Evolutionary conservation across 139 green algal genomes (phyloP).

Genomic region (Pedinophyceae sp.): DNA sequence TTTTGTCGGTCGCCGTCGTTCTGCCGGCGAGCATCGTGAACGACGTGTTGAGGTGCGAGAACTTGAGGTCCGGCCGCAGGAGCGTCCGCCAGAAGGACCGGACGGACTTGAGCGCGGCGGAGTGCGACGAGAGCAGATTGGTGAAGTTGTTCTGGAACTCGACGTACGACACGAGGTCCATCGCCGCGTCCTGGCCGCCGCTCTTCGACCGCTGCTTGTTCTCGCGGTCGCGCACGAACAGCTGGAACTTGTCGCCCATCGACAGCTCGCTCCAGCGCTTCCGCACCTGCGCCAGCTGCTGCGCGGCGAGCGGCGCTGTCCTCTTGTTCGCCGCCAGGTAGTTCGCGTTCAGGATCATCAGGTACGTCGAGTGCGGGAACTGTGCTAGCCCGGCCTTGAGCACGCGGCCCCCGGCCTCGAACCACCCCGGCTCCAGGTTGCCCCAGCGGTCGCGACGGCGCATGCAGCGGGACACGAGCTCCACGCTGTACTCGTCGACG

Average conservation of each 20-base stretch:
- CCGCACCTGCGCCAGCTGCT: conserved; percentile 18
- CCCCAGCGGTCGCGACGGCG: neutral
- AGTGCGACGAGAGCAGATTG: neutral
- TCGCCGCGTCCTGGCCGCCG: conserved; percentile 12
- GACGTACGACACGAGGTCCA: conserved; percentile 33
- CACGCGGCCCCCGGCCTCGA: neutral
- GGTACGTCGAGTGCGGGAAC: conserved; percentile 22
- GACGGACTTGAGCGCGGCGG: neutral
- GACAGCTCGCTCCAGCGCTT: conserved; percentile 16
- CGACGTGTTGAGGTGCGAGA: too few relatives aligned
- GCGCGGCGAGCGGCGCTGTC: conserved; percentile 5
- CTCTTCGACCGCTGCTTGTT: conserved; percentile 17
- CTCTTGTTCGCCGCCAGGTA: conserved; percentile 16
- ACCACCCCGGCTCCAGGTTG: neutral
- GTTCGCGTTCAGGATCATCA: conserved; percentile 13
- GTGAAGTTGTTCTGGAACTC: conserved; percentile 32
- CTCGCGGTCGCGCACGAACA: conserved; percentile 29
- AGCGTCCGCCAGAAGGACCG: conserved; percentile 29
- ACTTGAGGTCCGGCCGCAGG: conserved; percentile 13
- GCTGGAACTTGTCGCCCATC: conserved; percentile 23
- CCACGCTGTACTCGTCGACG: neutral
- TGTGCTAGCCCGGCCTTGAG: conserved; percentile 14
- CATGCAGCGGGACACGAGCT: neutral
- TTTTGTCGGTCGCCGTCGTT: conserved; percentile 13
- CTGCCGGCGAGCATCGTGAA: conserved; percentile 17